Percentiles rank a stretch among this genome's conserved stretches.
Evolutionary conservation across 2,329 filamentous ascomycete species (phyloP).

Genomic region (Atkinsonella hypoxylon): DNA sequence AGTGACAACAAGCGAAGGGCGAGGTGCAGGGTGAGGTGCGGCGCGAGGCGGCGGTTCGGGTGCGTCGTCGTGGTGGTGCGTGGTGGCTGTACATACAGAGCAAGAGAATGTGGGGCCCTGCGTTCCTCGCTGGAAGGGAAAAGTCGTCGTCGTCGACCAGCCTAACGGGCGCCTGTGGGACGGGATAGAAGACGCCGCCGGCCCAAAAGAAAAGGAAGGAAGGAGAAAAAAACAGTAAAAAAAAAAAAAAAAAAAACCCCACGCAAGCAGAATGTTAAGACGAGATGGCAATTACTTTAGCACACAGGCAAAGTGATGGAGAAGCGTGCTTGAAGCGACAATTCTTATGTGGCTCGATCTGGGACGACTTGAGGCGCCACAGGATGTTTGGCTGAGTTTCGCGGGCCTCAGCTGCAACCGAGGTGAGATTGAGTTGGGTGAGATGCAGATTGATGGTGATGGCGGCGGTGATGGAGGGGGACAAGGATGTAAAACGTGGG

Average conservation of each 20-base stretch:
- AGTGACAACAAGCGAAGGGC: no score
- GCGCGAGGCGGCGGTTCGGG: background rate
- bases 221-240: background rate
- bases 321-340: background rate
- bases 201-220: no score
- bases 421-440: background rate
- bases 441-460: background rate
- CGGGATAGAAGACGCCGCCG: no score
- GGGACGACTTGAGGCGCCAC: background rate
- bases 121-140: no score
- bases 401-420: background rate
- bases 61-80: background rate
- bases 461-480: no score
- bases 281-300: background rate
- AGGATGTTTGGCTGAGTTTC: background rate
- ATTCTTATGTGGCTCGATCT: background rate
- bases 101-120: background rate
- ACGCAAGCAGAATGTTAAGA: no score
- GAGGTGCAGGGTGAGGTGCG: background rate
- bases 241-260: no score
- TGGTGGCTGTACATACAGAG: no score
- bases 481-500: no score
- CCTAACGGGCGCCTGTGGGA: no score
- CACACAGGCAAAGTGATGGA: background rate
- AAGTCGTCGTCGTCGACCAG: background rate